A percentile compares a stretch with the other conserved stretches of the same genome.
Evolutionary conservation across 1,139 yeast genomes (phyloP).

Genomic region (Magnusiomyces clavatus): DNA sequence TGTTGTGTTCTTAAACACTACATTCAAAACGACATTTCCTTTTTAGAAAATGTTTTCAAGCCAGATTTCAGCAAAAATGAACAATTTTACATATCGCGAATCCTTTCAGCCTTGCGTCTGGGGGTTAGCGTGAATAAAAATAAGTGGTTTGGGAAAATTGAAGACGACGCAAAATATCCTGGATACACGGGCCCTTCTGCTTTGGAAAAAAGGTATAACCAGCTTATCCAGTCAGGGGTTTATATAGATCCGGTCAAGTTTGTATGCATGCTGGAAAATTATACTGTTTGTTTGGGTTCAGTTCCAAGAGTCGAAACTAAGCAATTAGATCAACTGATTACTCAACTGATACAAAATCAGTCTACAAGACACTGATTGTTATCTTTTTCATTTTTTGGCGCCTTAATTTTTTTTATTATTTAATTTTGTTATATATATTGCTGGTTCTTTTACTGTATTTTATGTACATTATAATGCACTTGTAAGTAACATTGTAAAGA

Average conservation of each 20-base stretch:
- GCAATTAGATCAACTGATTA: too few species aligned
- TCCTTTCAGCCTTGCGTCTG: conserved; percentile 8
- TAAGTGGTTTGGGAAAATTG: conserved; percentile 9
- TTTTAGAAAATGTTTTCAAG: conserved; percentile 2
- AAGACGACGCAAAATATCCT: conserved; percentile 13
- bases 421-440: too few species aligned
- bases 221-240: not conserved
- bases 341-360: too few species aligned
- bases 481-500: too few species aligned
- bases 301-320: not conserved
- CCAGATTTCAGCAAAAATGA: conserved; percentile 4
- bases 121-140: conserved; percentile 9
- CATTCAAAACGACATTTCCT: conserved; percentile 2
- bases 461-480: too few species aligned
- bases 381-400: too few species aligned
- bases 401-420: too few species aligned
- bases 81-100: conserved; percentile 3
- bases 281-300: not conserved
- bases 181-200: conserved; percentile 11
- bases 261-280: not conserved
- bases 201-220: conserved; percentile 6
- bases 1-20: conserved; percentile 5
- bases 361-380: too few species aligned
- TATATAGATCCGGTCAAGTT: not conserved
- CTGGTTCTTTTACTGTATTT: too few species aligned